Evolutionary conservation across 2,329 filamentous ascomycete genomes (phyloP).

Genomic region (Tolypocladium tundrense): DNA sequence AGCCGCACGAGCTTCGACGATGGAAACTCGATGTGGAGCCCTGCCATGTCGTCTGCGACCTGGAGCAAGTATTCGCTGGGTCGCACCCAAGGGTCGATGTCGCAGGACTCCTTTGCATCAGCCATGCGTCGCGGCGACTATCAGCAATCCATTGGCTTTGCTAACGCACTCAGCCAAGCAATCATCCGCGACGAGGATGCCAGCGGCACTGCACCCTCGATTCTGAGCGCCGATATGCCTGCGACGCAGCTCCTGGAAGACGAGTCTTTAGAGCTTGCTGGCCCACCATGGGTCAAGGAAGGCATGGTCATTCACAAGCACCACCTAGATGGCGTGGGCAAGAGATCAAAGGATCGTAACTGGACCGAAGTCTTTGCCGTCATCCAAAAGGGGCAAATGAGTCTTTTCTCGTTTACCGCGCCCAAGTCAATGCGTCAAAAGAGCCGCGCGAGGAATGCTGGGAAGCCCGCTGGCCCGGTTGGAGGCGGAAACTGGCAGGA

Average conservation of each 20-base stretch:
- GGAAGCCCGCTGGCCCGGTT: slow-evolving; percentile 53
- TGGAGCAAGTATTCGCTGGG: slow-evolving; percentile 93
- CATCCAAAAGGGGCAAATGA: slow-evolving; percentile 88
- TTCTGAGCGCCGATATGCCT: slow-evolving; percentile 49
- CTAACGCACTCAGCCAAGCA: slow-evolving; percentile 89
- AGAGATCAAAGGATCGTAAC: slow-evolving; percentile 85
- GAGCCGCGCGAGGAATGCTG: slow-evolving; percentile 40
- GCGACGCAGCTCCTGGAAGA: slow-evolving; percentile 70
- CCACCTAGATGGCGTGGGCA: slow-evolving; percentile 82
- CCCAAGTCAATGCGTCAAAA: slow-evolving; percentile 67
- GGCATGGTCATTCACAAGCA: slow-evolving; percentile 94
- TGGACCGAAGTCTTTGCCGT: slow-evolving; percentile 96
- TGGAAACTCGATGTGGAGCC: slow-evolving; percentile 81
- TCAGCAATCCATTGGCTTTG: slow-evolving; percentile 94
- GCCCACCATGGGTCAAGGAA: slow-evolving; percentile 97
- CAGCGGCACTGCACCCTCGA: slow-evolving; percentile 36
- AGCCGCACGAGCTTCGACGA: slow-evolving; percentile 94
- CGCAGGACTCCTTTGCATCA: slow-evolving; percentile 80
- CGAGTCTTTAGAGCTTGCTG: slow-evolving; percentile 80
- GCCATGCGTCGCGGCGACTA: slow-evolving; percentile 69
- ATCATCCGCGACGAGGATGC: slow-evolving; percentile 83
- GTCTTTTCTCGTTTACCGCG: slow-evolving; percentile 85
- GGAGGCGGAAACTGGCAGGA: slow-evolving; percentile 98
- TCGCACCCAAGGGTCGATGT: slow-evolving; percentile 83
- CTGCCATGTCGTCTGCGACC: slow-evolving; percentile 72